Percentiles rank a stretch among this genome's conserved stretches.
These are phyloP conservation scores for Metarhizium guizhouense DNA, from an alignment of 2,329 filamentous ascomycete genomes.

Conservation along the genomic window DNA sequence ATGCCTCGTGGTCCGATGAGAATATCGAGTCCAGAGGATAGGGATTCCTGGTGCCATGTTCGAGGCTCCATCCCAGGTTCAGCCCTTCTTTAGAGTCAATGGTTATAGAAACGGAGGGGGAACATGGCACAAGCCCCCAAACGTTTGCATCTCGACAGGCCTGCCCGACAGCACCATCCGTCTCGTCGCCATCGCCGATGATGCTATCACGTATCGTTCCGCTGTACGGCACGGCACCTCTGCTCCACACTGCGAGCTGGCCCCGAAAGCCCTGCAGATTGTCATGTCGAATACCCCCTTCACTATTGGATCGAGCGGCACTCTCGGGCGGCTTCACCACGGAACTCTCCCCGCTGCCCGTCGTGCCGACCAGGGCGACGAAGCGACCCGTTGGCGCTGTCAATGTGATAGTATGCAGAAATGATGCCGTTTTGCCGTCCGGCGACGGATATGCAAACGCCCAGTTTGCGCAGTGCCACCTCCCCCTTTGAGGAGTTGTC, in stretches of 20 bases:
- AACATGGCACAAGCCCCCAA: constrained; percentile 33
- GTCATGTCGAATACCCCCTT: constrained; percentile 10
- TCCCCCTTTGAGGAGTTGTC: neutral
- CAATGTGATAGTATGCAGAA: neutral
- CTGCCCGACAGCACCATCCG: constrained; percentile 26
- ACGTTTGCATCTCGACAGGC: constrained; percentile 41
- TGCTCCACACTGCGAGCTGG: constrained; percentile 18
- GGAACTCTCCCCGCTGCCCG: constrained; percentile 60
- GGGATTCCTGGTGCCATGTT: too few relatives aligned
- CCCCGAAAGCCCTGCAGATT: constrained; percentile 16
- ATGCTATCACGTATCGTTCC: constrained; percentile 43
- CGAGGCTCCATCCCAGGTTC: too few relatives aligned
- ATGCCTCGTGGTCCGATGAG: constrained; percentile 33
- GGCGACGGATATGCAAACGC: neutral
- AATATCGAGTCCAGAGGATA: constrained; percentile 47
- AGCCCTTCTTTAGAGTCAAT: neutral
- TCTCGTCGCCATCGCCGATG: constrained; percentile 14
- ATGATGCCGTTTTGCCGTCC: neutral
- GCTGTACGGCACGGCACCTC: constrained; percentile 21
- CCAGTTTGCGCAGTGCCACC: neutral
- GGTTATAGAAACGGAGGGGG: neutral
- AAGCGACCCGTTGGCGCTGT: constrained; percentile 49
- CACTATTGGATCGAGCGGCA: constrained; percentile 38
- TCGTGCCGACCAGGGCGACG: constrained; percentile 60
- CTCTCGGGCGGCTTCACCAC: constrained; percentile 58